phyloP scores from a whole-genome alignment of 352 stramenopile species.

The Pythium chondricola region DNA sequence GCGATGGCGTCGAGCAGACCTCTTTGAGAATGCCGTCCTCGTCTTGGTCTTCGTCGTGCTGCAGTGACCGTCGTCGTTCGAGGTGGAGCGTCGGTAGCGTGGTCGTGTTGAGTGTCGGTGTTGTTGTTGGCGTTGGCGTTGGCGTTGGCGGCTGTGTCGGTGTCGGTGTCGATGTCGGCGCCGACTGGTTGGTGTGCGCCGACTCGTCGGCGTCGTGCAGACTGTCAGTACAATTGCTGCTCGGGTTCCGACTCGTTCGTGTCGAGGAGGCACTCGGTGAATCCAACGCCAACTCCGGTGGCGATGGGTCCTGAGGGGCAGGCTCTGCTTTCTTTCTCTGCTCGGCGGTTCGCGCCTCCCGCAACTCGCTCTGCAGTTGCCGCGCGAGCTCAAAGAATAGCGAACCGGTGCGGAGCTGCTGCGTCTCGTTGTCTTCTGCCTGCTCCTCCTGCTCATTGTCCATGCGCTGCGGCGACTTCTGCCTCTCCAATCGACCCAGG shows the following conservation, averaged over 20 bases:
- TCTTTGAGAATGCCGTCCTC: conserved; percentile 42
- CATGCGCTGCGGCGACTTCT: too few relatives aligned
- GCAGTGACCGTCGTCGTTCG: conserved; percentile 8
- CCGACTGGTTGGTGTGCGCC: not conserved
- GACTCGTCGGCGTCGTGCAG: conserved; percentile 6
- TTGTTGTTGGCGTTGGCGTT: not conserved
- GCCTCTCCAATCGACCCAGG: too few relatives aligned
- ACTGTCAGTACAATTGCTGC: conserved; percentile 8
- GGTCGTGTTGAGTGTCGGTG: not conserved
- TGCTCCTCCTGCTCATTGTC: not conserved
- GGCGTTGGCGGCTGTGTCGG: conserved; percentile 1
- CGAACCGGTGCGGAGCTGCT: conserved; percentile 24
- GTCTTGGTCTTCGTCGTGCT: conserved; percentile 5
- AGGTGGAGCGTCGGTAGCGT: conserved; percentile 14
- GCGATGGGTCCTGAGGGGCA: not conserved
- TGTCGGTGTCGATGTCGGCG: not conserved
- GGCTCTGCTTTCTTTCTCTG: not conserved
- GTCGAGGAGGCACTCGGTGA: conserved; percentile 5
- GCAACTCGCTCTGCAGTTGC: conserved; percentile 17
- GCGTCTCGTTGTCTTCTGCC: conserved; percentile 7
- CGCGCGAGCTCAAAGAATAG: conserved; percentile 43
- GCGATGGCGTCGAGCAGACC: conserved; percentile 23
- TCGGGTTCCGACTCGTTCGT: conserved; percentile 18
- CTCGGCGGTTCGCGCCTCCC: not conserved
- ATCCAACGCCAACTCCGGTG: not conserved